Percentiles rank a stretch among this genome's conserved stretches.
Evolutionary conservation across 106 monocot species (phyloP).

Genomic region (Dendrobium huoshanense): DNA sequence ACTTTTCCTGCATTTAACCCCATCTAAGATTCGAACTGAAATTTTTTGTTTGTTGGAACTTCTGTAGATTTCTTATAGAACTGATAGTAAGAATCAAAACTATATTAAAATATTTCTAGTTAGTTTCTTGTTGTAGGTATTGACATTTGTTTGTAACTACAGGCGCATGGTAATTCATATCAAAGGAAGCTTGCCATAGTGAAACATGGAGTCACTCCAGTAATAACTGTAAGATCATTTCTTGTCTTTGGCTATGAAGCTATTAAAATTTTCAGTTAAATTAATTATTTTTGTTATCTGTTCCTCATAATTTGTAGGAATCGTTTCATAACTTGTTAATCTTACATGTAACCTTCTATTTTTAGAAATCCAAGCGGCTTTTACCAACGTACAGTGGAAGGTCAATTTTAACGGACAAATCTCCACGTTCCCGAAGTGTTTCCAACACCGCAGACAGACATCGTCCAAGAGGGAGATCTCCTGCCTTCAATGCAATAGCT

Average conservation of each 20-base stretch:
- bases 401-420: slow-evolving; percentile 59
- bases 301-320: neutral
- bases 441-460: slow-evolving; percentile 71
- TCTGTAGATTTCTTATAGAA: no score
- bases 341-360: neutral
- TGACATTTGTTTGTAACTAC: slow-evolving; percentile 16
- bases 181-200: slow-evolving; percentile 85
- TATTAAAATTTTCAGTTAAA: neutral
- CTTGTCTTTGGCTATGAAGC: neutral
- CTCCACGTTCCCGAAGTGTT: slow-evolving; percentile 65
- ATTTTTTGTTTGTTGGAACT: no score
- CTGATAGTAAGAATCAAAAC: no score
- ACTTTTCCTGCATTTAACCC: neutral
- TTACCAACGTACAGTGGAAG: slow-evolving; percentile 47
- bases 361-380: slow-evolving; percentile 62
- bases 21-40: no score
- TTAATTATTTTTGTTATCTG: neutral
- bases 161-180: slow-evolving; percentile 97
- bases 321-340: no score
- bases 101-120: neutral
- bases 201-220: slow-evolving; percentile 55
- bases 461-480: slow-evolving; percentile 74
- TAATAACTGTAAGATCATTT: slow-evolving; percentile 38
- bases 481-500: slow-evolving; percentile 79
- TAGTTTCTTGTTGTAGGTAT: neutral